Base-by-base conservation (phyloP, 73 alveolate species). In the Symbiodinium natans region DNA sequence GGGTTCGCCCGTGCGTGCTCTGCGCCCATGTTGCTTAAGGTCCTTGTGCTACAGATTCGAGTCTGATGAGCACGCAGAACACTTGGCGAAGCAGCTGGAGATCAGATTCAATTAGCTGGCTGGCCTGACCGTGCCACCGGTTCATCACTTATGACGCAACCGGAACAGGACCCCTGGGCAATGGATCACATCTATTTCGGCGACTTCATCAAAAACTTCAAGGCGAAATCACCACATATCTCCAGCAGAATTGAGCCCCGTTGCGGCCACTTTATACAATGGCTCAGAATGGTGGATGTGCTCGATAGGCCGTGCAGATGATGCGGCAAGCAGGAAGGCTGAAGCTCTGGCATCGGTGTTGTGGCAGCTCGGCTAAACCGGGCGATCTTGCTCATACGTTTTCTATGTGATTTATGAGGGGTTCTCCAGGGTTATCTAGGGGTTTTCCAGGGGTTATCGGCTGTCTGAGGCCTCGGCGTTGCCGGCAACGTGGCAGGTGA, bases 11-110 rank as follows among this genome's bases (percentile, higher is more conserved):
- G n/a, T n/a, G n/a, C n/a, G n/a, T n/a, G n/a, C 40, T 13, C 83
- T 19, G 38, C 3, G 15, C 17, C 10, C 83, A 19, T 0, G 10
- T 27, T 71, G 13, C 38, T 9, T n/a, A 27, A 87, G 94, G 94
- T 87, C 94, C 83, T 59, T 87, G 85, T 87, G 94, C 94, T 87
- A 87, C 68, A 80, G 94, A 48, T 87, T 87, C 84, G 94, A 87
- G 63, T 87, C 94, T 19, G 94, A 87, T 25, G 94, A 87, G 84
- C 94, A 87, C 63, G 94, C 94, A 15, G 85, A 87, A 21, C 94
- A 87, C 84, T n/a, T 87, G 68, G 29, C 85, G 29, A 52, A 87
- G 63, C 31, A 54, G 85, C 94, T 87, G 94, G 94, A 86, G 93
- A 11, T 11, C 42, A 25, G 31, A 27, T 9, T 1, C 3, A 71